Evolutionary conservation across 2,329 filamentous ascomycete genomes (phyloP), one percentile per base, ranked within the genome.

Genomic region (Sclerotinia subarctica): DNA sequence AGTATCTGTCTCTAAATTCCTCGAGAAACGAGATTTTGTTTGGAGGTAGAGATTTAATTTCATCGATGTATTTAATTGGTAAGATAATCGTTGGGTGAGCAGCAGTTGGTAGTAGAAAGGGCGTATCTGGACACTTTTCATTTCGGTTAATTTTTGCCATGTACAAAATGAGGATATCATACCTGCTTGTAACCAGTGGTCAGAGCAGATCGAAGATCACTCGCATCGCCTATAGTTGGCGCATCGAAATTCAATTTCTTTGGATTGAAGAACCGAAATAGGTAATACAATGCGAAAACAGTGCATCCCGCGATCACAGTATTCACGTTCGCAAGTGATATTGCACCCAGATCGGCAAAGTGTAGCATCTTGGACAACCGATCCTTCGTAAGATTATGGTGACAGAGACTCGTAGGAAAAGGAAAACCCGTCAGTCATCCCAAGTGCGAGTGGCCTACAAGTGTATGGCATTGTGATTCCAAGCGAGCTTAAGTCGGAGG

Each of bases 41-140:
- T 51, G 44, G 46, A 10, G 60, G 46, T 17, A 65, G 51, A n/a
- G 63, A 65, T 56, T 65, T 65, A 49, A 65, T 53, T 51, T 65
- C 49, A 51, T 65, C 42, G 51, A 65, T 53, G 19, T 65, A 65
- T 29, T 44, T 65, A 6, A 65, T 42, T 19, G 63, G 63, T 11
- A 65, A n/a, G 24, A 65, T 52, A 19, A 63, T 52, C 4, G 59
- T 63, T 0, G 59, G 59, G 42, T 60, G 57, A 46, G 57, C 38
- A 32, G 57, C 42, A 8, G 57, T 60, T 46, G 57, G 57, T 15
- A 60, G 57, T 17, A 60, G 57, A 47, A 60, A 60, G 4, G 57
- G 57, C 10, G 42, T 46, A 24, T 60, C 57, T 11, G 57, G 57
- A 60, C 26, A 60, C 38, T 60, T 32, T 32, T 60, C 13, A 29